A percentile compares a stretch with the other conserved stretches of the same genome.
Evolutionary conservation across 495 filamentous ascomycete genomes (phyloP).

Genomic region (Letharia lupina): DNA sequence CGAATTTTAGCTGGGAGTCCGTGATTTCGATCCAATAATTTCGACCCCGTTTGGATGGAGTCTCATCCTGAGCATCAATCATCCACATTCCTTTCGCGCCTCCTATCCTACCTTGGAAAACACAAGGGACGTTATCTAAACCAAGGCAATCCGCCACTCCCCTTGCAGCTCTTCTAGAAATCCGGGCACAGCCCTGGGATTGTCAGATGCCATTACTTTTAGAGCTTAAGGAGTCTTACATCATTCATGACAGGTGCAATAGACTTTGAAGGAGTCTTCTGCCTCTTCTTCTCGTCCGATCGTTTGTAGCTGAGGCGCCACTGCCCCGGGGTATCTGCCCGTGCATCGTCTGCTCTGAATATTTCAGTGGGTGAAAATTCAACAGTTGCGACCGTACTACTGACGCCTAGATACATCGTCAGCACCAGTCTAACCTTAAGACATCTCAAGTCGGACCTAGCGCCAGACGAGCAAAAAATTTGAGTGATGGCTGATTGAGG

Average conservation of each 20-base stretch:
- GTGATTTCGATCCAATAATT: constrained; percentile 69
- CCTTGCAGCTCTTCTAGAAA: constrained; percentile 56
- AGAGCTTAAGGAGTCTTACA: constrained; percentile 25
- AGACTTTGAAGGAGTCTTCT: background rate
- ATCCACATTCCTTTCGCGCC: constrained; percentile 90
- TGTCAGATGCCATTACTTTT: background rate
- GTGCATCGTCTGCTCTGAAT: constrained; percentile 23
- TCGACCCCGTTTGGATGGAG: constrained; percentile 28
- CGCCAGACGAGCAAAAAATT: constrained; percentile 44
- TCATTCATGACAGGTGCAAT: constrained; percentile 64
- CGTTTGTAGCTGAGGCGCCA: constrained; percentile 18
- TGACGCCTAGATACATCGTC: constrained; percentile 25
- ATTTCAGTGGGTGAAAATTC: constrained; percentile 39
- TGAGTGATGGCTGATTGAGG: constrained; percentile 37
- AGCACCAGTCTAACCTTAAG: background rate
- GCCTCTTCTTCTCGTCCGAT: constrained; percentile 20
- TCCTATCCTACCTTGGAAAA: constrained; percentile 73
- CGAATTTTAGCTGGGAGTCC: constrained; percentile 73
- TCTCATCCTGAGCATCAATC: constrained; percentile 45
- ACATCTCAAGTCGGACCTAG: constrained; percentile 29
- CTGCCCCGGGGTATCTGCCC: constrained; percentile 15
- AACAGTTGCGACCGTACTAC: constrained; percentile 43
- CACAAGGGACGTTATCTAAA: constrained; percentile 55
- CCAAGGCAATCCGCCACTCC: constrained; percentile 51
- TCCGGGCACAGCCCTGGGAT: constrained; percentile 53